A percentile compares a stretch with the other conserved stretches of the same genome.
Evolutionary conservation across 2,329 filamentous ascomycete genomes (phyloP).

Genomic region (Pyrenophora seminiperda): DNA sequence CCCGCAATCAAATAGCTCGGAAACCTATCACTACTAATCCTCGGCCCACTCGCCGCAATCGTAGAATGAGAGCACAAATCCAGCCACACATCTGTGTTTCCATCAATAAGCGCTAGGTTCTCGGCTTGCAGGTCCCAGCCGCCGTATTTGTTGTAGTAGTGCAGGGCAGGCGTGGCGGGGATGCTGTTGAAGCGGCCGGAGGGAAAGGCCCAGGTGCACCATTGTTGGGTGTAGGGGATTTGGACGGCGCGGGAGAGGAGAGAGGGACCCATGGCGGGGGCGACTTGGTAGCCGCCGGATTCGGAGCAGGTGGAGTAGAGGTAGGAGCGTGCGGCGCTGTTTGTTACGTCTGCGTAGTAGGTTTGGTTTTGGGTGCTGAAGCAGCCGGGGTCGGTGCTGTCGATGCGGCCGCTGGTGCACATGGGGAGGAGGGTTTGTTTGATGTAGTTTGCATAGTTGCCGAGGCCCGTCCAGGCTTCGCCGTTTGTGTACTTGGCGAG

Average conservation of each 20-base stretch:
- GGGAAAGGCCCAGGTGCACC: constrained; percentile 62
- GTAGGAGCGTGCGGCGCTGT: constrained; percentile 53
- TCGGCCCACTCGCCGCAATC: constrained; percentile 42
- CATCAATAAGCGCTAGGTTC: constrained; percentile 59
- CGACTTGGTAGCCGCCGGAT: constrained; percentile 57
- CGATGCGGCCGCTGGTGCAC: constrained; percentile 51
- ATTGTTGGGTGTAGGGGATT: constrained; percentile 59
- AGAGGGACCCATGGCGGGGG: constrained; percentile 51
- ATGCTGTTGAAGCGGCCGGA: constrained; percentile 53
- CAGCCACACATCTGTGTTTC: constrained; percentile 59
- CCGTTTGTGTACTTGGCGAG: constrained; percentile 58
- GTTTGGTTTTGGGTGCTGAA: constrained; percentile 53
- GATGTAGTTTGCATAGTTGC: constrained; percentile 59
- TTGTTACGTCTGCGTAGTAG: constrained; percentile 54
- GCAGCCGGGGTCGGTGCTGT: constrained; percentile 50
- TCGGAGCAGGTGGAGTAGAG: constrained; percentile 59
- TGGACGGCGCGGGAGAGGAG: constrained; percentile 57
- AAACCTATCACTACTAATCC: constrained; percentile 51
- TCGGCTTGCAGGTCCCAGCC: constrained; percentile 54
- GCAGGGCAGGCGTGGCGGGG: constrained; percentile 52
- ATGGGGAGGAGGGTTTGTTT: constrained; percentile 53
- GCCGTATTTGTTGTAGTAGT: constrained; percentile 55
- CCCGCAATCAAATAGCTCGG: constrained; percentile 58
- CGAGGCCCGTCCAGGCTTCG: constrained; percentile 57
- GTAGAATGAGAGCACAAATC: constrained; percentile 59